Percentiles rank a stretch among this genome's conserved stretches.
Conservation (phyloP, 2,329 filamentous ascomycete genomes). For the Magnaporthales sp. region DNA sequence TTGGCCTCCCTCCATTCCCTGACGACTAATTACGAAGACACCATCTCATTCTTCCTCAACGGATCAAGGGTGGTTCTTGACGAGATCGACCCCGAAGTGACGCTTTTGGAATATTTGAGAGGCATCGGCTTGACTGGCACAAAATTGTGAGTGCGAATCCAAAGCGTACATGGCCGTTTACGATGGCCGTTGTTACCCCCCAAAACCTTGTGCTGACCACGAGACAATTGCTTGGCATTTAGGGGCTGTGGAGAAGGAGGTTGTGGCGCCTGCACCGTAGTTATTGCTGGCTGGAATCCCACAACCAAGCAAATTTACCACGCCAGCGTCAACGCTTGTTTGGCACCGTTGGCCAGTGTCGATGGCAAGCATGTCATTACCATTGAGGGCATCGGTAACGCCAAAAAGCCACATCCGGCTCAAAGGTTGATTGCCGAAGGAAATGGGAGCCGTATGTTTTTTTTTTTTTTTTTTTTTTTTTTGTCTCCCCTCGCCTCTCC, state of each 20-base stretch:
- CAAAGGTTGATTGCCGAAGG: slow-evolving; percentile 87
- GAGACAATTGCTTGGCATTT: background rate
- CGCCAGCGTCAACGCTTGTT: slow-evolving; percentile 91
- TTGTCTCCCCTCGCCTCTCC: no score
- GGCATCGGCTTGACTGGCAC: slow-evolving; percentile 92
- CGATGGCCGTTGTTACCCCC: background rate
- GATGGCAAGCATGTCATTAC: slow-evolving; percentile 99
- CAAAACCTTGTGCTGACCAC: slow-evolving; percentile 4
- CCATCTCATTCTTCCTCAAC: slow-evolving; percentile 87
- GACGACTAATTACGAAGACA: slow-evolving; percentile 76
- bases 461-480: background rate
- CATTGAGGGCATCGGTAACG: slow-evolving; percentile 88
- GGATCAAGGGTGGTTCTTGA: slow-evolving; percentile 84
- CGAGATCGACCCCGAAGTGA: slow-evolving; percentile 82
- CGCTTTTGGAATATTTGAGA: slow-evolving; percentile 84
- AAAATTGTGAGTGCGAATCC: slow-evolving; percentile 54
- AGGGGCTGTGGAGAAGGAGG: slow-evolving; percentile 91
- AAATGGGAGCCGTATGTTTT: slow-evolving; percentile 57
- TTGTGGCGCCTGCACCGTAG: slow-evolving; percentile 92
- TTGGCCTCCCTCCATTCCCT: slow-evolving; percentile 37
- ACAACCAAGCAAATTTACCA: slow-evolving; percentile 91
- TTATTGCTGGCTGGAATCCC: slow-evolving; percentile 87
- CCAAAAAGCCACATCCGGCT: slow-evolving; percentile 75
- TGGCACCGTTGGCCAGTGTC: slow-evolving; percentile 84
- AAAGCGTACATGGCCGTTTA: no score